Conservation (phyloP, 176 grass and related monocot species). For the Oropetium thomaeum region DNA sequence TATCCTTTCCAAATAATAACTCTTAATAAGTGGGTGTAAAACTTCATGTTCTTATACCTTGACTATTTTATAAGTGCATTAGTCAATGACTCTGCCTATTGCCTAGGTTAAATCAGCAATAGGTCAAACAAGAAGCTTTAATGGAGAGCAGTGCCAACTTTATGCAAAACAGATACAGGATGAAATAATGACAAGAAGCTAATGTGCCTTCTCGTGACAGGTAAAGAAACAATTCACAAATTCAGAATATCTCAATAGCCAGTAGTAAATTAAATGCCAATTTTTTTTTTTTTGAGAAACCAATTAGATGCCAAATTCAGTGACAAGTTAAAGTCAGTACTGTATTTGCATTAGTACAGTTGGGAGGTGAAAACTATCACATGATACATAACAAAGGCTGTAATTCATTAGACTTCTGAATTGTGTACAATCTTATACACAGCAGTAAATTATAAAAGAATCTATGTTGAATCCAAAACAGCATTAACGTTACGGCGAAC, state of each 20-base stretch:
- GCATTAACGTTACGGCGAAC: background rate
- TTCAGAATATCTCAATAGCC: background rate
- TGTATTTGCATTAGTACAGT: background rate
- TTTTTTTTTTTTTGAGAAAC: no score
- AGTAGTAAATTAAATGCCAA: background rate
- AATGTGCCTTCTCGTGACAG: background rate
- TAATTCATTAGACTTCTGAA: background rate
- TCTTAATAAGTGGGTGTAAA: background rate
- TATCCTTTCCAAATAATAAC: background rate
- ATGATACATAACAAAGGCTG: background rate
- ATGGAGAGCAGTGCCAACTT: constrained; percentile 5
- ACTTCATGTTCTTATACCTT: background rate
- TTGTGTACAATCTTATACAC: background rate
- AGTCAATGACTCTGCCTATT: background rate
- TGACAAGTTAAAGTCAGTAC: background rate
- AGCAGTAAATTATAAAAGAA: background rate
- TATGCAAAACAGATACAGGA: constrained; percentile 10
- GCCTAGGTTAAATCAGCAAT: constrained; percentile 30
- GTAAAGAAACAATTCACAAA: background rate
- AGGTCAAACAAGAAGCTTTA: constrained; percentile 1
- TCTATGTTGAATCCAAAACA: background rate
- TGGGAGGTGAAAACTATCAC: background rate
- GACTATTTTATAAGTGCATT: background rate
- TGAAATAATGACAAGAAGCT: background rate
- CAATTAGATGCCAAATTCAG: background rate